Percentiles rank a stretch among this genome's conserved stretches.
These are phyloP conservation scores for Seminavis robusta DNA, from an alignment of 108 stramenopile genomes.

Conservation along the genomic window DNA sequence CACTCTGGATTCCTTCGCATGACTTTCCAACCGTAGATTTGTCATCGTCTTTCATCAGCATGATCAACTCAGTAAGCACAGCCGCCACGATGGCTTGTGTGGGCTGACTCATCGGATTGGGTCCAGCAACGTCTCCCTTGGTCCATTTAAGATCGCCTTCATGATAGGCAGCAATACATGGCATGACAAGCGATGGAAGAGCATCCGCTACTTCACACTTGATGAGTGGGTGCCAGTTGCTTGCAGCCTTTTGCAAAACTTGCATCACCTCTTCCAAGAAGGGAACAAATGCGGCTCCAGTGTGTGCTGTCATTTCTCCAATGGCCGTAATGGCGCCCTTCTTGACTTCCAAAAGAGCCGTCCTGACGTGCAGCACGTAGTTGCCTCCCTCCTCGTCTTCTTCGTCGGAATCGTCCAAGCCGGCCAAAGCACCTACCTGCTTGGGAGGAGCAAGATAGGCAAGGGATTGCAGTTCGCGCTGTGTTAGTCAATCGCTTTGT, in stretches of 20 bases:
- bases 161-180: constrained; percentile 73
- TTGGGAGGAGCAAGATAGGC: constrained; percentile 21
- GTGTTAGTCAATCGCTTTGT: too few relatives aligned
- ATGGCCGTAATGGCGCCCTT: constrained; percentile 96
- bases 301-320: constrained; percentile 92
- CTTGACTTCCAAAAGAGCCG: constrained; percentile 93
- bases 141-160: constrained; percentile 80
- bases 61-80: constrained; percentile 74
- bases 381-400: constrained; percentile 79
- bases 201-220: constrained; percentile 80
- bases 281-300: constrained; percentile 82
- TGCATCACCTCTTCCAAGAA: constrained; percentile 78
- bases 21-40: constrained; percentile 84
- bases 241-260: constrained; percentile 69
- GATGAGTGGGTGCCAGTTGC: constrained; percentile 92
- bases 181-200: constrained; percentile 69
- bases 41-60: constrained; percentile 77
- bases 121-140: constrained; percentile 70
- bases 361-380: constrained; percentile 84
- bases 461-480: constrained; percentile 53
- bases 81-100: constrained; percentile 65
- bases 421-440: constrained; percentile 65
- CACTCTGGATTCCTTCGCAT: constrained; percentile 84
- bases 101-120: constrained; percentile 62
- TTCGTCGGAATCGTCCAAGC: constrained; percentile 88